Base-by-base conservation (phyloP, 2,329 filamentous ascomycete genomes). In the Colletotrichum sp. region DNA sequence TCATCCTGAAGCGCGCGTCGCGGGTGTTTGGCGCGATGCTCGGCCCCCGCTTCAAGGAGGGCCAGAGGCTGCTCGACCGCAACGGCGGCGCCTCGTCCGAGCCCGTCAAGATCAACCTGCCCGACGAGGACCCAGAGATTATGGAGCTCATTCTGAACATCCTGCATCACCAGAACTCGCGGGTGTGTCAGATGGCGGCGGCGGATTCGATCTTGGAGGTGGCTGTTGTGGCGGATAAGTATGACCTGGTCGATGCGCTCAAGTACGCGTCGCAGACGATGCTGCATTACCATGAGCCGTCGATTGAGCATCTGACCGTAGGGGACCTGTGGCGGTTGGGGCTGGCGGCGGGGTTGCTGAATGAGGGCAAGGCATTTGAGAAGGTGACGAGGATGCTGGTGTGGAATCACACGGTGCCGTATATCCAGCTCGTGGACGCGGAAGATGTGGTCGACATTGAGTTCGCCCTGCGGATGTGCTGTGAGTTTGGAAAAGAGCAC, bases 71-170 rank as follows among this genome's bases (percentile, higher is more conserved):
- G 59, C 74, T 74, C 36, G 74, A 74, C 32, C 34, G 74, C 32
- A 60, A 59, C 30, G 59, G 30, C 19, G 44, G 44, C 44, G 44
- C 44, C 9, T 36, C 57, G 15, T 27, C 25, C 25, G 72, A 71
- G 12, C 74, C 74, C n/a, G 71, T 76, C n/a, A 79, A 82, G 66
- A 75, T 84, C 30, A 72, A 77, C 16, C 77, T 83, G 12, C 80
- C 80, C 0, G 80, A 84, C 7, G 83, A 85, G 65, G 78, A 84
- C 60, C 76, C 81, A 0, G 77, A 79, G 5, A 80, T 81, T 3
- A 81, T 86, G 75, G 72, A 78, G 11, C 75, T 84, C 1, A 30
- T 85, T 7, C 79, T 85, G 71, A 79, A 79, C 36, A 81, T 86
- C 16, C 81, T 82, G 12, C 83, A 85, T 65, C 60, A 76, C 12